These are phyloP conservation scores for Chalaropsis ovoidea DNA, from an alignment of 2,329 filamentous ascomycete species.

Conservation along the genomic window DNA sequence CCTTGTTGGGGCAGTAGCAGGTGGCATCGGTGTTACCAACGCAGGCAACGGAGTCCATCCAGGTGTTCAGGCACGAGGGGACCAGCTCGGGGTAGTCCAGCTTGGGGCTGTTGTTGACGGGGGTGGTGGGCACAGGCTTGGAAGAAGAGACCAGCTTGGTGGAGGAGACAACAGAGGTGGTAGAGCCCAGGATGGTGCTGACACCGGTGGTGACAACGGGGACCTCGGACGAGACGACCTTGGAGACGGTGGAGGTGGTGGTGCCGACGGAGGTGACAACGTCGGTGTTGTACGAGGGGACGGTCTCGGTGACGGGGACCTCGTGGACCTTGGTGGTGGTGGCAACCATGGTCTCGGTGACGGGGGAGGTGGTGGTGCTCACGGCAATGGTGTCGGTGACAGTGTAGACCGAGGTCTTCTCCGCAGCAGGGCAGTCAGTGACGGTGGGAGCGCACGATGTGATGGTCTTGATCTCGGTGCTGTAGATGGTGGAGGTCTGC, in stretches of 20 bases:
- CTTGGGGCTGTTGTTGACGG: slow-evolving; percentile 33
- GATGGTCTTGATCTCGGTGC: slow-evolving; percentile 42
- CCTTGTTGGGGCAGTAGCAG: slow-evolving; percentile 77
- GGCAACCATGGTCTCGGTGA: slow-evolving; percentile 42
- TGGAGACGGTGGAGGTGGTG: slow-evolving; percentile 29
- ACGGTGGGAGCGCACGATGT: slow-evolving; percentile 40
- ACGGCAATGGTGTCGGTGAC: slow-evolving; percentile 46
- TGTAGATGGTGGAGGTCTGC: slow-evolving; percentile 43
- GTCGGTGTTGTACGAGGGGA: slow-evolving; percentile 25
- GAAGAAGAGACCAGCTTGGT: slow-evolving; percentile 37
- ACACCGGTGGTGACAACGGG: slow-evolving; percentile 41
- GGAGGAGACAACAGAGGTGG: slow-evolving; percentile 41
- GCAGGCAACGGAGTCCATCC: slow-evolving; percentile 66
- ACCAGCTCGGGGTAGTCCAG: slow-evolving; percentile 59
- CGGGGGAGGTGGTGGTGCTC: slow-evolving; percentile 52
- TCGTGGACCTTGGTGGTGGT: slow-evolving; percentile 33
- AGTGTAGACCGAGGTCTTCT: slow-evolving; percentile 37
- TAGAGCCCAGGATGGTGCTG: slow-evolving; percentile 42
- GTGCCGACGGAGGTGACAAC: slow-evolving; percentile 24
- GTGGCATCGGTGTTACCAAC: slow-evolving; percentile 67
- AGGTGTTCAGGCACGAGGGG: slow-evolving; percentile 85
- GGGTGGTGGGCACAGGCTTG: slow-evolving; percentile 31
- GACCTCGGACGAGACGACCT: slow-evolving; percentile 40
- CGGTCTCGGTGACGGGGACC: slow-evolving; percentile 27
- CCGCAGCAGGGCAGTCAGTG: slow-evolving; percentile 42